Percentiles rank a stretch among this genome's conserved stretches.
phyloP scores from a whole-genome alignment of 1,139 yeast species.

The Debaryomycetaceae sp. region DNA sequence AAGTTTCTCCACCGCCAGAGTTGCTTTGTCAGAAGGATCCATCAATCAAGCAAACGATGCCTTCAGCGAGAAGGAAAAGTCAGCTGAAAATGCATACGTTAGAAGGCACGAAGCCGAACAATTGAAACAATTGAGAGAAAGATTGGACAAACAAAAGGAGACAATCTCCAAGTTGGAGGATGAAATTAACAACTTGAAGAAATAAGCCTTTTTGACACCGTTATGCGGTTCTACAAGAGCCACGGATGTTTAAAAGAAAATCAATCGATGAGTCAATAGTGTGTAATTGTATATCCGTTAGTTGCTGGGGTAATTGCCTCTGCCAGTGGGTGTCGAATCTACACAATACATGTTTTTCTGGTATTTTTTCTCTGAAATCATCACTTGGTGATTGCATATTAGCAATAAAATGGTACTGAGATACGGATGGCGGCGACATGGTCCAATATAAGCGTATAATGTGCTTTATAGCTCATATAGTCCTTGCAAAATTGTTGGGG shows the following conservation, averaged over 20 bases:
- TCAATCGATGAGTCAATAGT: no score
- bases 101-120: constrained; percentile 49
- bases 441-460: no score
- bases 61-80: constrained; percentile 44
- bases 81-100: constrained; percentile 43
- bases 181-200: constrained; percentile 37
- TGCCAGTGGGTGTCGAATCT: no score
- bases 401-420: no score
- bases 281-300: no score
- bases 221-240: background rate
- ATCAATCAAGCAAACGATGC: constrained; percentile 25
- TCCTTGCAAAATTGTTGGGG: background rate
- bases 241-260: background rate
- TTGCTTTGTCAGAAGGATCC: constrained; percentile 26
- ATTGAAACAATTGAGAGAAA: constrained; percentile 44
- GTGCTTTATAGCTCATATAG: no score
- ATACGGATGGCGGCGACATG: no score
- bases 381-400: no score
- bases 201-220: constrained; percentile 18
- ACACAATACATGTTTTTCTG: no score
- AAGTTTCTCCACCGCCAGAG: constrained; percentile 38
- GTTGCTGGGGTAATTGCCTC: no score
- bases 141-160: constrained; percentile 45
- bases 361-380: no score
- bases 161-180: constrained; percentile 41